Conservation (phyloP, 2,329 filamentous ascomycete species). For the Diaporthe vexans region DNA sequence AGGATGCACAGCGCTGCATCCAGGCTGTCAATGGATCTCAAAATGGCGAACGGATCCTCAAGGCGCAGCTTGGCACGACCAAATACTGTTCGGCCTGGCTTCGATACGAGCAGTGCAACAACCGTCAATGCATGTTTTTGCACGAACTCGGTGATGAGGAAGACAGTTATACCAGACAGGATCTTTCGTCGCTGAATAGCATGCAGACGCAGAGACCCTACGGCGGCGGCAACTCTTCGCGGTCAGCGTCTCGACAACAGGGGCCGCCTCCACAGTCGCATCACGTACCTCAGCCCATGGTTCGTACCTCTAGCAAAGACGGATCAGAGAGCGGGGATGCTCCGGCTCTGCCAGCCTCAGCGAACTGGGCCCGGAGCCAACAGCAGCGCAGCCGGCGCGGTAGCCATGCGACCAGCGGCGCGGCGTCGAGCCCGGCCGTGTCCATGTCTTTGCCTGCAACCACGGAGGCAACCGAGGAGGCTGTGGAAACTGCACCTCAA, state of each 20-base stretch:
- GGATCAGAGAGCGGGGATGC: conserved; percentile 81
- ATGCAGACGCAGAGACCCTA: conserved; percentile 83
- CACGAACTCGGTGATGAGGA: conserved; percentile 99
- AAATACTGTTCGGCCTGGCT: conserved; percentile 99
- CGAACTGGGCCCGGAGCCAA: conserved; percentile 88
- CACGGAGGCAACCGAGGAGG: conserved; percentile 63
- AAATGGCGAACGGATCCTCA: conserved; percentile 88
- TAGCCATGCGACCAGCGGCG: conserved; percentile 85
- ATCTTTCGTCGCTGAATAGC: conserved; percentile 94
- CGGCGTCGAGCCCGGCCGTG: conserved; percentile 86
- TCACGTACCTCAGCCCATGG: conserved; percentile 73
- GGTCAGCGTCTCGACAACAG: conserved; percentile 68
- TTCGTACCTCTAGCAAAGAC: conserved; percentile 83
- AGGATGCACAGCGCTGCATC: conserved; percentile 92
- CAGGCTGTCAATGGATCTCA: conserved; percentile 91
- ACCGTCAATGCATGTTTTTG: conserved; percentile 97
- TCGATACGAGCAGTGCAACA: conserved; percentile 93
- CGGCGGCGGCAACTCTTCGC: conserved; percentile 61
- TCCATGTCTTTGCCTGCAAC: conserved; percentile 70
- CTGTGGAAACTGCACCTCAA: conserved; percentile 52
- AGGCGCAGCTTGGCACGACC: conserved; percentile 87
- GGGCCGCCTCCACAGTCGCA: conserved; percentile 55
- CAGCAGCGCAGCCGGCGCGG: conserved; percentile 77
- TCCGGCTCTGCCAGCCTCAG: conserved; percentile 92
- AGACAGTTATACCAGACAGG: conserved; percentile 94